Evolutionary conservation across 345 rosid species (phyloP).

Genomic region (Geranium rotundifolium): DNA sequence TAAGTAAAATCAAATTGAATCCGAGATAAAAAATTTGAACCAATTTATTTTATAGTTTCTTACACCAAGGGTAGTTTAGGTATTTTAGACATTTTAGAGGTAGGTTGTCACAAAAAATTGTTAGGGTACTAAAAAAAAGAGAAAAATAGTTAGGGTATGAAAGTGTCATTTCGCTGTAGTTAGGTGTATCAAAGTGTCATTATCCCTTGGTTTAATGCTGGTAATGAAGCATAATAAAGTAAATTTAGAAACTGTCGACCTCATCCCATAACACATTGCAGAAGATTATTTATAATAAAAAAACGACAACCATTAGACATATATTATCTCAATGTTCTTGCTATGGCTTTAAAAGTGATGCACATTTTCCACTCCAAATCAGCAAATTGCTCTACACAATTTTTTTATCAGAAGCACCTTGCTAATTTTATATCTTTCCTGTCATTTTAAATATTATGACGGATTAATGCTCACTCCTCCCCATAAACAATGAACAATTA

Average conservation of each 20-base stretch:
- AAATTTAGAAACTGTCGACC: neutral
- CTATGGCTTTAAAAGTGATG: neutral
- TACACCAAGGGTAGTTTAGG: too few relatives aligned
- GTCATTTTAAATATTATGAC: neutral
- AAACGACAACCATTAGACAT: neutral
- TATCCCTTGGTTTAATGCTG: too few relatives aligned
- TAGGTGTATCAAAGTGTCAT: too few relatives aligned
- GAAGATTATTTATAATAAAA: neutral
- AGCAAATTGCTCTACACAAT: neutral
- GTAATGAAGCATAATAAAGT: neutral
- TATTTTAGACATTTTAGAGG: too few relatives aligned
- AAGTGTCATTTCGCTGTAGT: too few relatives aligned
- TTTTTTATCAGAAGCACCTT: neutral
- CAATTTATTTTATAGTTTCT: too few relatives aligned
- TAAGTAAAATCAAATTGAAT: too few relatives aligned
- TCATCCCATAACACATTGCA: neutral
- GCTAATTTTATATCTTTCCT: neutral
- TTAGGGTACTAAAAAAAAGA: too few relatives aligned
- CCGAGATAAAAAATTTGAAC: too few relatives aligned
- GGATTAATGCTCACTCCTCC: neutral
- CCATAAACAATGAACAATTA: neutral
- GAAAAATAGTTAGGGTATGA: too few relatives aligned
- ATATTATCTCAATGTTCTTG: neutral
- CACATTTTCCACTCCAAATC: neutral
- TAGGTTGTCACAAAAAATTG: too few relatives aligned